Evolutionary conservation across 2,329 filamentous ascomycete genomes (phyloP).

Genomic region (Calonectria leucothoes): DNA sequence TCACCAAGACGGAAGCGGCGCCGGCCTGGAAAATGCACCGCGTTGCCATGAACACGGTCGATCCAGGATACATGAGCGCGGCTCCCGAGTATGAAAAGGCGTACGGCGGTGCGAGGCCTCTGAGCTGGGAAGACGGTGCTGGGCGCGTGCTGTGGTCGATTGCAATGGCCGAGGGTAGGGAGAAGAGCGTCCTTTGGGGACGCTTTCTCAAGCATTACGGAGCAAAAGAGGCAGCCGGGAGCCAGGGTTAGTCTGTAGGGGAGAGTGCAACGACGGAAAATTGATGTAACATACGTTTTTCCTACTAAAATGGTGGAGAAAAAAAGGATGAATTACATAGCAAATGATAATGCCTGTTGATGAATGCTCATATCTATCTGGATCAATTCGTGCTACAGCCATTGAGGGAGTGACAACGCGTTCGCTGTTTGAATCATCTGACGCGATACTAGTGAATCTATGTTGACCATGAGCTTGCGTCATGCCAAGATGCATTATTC

Average conservation of each 20-base stretch:
- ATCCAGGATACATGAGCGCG: neutral
- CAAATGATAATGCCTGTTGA: too few species aligned
- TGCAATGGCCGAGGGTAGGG: neutral
- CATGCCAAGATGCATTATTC: neutral
- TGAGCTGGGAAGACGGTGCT: neutral
- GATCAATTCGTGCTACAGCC: too few species aligned
- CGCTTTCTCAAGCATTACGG: neutral
- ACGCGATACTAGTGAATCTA: neutral
- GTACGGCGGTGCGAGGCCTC: neutral
- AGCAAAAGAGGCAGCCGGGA: neutral
- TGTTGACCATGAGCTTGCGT: neutral
- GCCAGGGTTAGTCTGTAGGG: neutral
- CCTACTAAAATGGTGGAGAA: neutral
- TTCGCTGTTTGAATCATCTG: too few species aligned
- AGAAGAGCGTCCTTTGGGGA: neutral
- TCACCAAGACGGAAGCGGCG: neutral
- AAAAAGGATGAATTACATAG: too few species aligned
- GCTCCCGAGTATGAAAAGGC: neutral
- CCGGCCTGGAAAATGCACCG: neutral
- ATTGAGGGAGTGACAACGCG: too few species aligned
- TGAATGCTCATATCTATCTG: too few species aligned
- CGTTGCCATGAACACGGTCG: neutral
- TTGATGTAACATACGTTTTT: neutral
- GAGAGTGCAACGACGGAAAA: neutral
- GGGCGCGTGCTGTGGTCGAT: neutral